phyloP scores from a whole-genome alignment of 176 grass and related monocot species.

The Chrysopogon serrulatus region DNA sequence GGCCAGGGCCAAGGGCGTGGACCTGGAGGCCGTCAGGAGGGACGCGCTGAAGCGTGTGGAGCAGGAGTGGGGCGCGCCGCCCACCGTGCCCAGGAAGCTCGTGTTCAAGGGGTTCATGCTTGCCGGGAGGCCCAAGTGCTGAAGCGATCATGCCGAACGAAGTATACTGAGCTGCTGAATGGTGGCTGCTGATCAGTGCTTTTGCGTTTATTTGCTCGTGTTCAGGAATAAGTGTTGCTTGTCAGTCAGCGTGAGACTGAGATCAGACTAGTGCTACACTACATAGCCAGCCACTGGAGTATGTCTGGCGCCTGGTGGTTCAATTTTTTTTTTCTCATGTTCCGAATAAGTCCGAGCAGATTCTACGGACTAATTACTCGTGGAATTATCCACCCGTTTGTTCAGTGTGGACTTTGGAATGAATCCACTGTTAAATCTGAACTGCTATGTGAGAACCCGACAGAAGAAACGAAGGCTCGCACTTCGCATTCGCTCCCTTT shows the following conservation, averaged over 20 bases:
- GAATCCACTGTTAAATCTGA: no score
- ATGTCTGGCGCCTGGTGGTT: no score
- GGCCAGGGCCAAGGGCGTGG: constrained; percentile 58
- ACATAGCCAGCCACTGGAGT: no score
- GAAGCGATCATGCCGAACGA: neutral
- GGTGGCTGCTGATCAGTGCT: neutral
- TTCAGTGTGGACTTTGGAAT: no score
- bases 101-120: constrained; percentile 67
- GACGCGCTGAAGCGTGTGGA: constrained; percentile 50
- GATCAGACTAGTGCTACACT: no score
- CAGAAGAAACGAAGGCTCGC: no score
- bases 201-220: neutral
- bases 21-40: constrained; percentile 33
- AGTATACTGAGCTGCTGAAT: neutral
- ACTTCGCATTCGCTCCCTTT: no score
- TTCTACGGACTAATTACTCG: no score
- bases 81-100: constrained; percentile 34
- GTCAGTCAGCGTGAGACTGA: neutral
- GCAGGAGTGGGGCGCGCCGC: constrained; percentile 45
- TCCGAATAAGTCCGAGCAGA: no score
- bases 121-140: constrained; percentile 51
- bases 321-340: no score
- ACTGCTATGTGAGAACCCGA: no score
- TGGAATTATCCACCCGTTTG: no score
- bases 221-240: neutral